Base-by-base conservation (phyloP, 345 rosid genomes). In the Gossypium longicalyx region DNA sequence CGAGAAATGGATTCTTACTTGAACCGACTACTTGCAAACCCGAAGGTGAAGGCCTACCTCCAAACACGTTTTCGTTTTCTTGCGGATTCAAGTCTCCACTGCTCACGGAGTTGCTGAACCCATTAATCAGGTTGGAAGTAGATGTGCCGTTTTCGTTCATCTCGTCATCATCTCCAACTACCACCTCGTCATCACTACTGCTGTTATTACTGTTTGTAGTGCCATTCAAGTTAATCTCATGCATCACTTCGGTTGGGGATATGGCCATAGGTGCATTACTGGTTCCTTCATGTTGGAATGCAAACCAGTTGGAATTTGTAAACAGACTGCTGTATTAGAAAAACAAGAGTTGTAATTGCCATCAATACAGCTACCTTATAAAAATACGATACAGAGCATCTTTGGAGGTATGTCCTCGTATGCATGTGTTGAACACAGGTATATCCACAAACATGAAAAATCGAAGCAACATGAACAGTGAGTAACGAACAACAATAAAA, bases 241-340 rank as follows among this genome's bases (percentile, higher is more conserved):
- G 96, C 99, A 94, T 86, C 84, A 87, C 80, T 77, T 86, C 94
- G 0, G 83, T 57, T 29, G 94, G 83, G 11, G 91, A 85, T 8
- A 80, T 76, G 60, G 90, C 86, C 29, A 77, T 74, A 71, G 89
- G 84, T 73, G 87, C 86, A 74, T 77, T 76, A 67, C 83, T 87
- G 64, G 81, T 76, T 80, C 91, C 85, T 13, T 93, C 90, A 16
- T 93, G 97, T 89, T 91, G 96, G 84, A 90, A 95, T 17, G 98
- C 92, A 83, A 95, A 95, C 99, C 99, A 95, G 82, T 95, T 82
- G 74, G 99, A 91, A 77, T 91, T 91, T 77, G 99, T 93, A 85
- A 95, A 94, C 49, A 93, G 84, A 79, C 93, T 93, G 87, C 87
- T 61, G 85, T 87, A 80, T 60, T 23, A 53, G 23, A 44, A 57